Conservation (phyloP, 176 grass and related monocot species). For the Phoenix roebelenii region DNA sequence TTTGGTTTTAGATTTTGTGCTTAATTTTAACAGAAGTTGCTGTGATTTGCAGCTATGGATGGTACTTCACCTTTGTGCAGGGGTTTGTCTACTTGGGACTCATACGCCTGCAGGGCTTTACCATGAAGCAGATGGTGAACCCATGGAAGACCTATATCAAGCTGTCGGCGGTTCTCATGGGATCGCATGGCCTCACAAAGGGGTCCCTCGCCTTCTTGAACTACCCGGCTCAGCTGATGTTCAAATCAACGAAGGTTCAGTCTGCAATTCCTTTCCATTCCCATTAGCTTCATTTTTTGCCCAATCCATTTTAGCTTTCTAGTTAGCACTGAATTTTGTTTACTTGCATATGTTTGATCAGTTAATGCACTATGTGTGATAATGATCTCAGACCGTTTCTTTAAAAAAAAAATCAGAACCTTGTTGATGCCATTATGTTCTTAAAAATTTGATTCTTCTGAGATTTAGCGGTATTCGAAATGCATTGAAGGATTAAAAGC, state of each 20-base stretch:
- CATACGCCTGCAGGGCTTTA: slow-evolving; percentile 73
- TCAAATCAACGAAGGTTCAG: slow-evolving; percentile 86
- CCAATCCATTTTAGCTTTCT: too few species aligned
- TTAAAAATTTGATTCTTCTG: too few species aligned
- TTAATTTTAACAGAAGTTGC: neutral
- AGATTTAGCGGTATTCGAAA: too few species aligned
- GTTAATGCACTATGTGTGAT: too few species aligned
- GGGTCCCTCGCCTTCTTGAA: slow-evolving; percentile 94
- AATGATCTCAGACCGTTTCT: too few species aligned
- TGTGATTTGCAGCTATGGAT: slow-evolving; percentile 49
- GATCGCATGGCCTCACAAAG: slow-evolving; percentile 86
- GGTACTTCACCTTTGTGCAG: slow-evolving; percentile 99
- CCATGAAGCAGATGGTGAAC: slow-evolving; percentile 79
- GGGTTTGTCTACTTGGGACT: slow-evolving; percentile 71
- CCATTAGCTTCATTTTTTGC: neutral
- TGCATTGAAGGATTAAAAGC: too few species aligned
- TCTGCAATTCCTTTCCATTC: neutral
- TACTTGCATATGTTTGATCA: too few species aligned
- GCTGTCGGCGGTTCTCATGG: slow-evolving; percentile 73
- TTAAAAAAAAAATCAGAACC: too few species aligned
- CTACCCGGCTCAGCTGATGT: slow-evolving; percentile 92
- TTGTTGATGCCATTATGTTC: too few species aligned
- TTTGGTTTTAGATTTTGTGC: neutral
- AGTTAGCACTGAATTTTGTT: too few species aligned
- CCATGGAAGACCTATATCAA: slow-evolving; percentile 81